Evolutionary conservation across 2,329 filamentous ascomycete genomes (phyloP).

Genomic region (Scortechinia acanthostroma): DNA sequence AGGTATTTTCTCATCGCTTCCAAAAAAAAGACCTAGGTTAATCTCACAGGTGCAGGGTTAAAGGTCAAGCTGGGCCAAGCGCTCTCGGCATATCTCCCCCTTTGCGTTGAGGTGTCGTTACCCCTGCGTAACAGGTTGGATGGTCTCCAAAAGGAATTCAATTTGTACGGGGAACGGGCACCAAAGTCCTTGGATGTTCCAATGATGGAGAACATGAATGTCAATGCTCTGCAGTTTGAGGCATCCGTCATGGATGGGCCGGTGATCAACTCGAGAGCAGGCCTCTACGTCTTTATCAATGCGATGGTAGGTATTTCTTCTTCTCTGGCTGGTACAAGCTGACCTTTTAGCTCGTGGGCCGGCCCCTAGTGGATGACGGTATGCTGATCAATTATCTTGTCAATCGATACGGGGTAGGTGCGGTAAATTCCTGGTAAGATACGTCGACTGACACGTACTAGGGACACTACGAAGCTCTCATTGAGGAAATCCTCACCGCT

Average conservation of each 20-base stretch:
- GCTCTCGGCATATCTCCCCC: slow-evolving; percentile 24
- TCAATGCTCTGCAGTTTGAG: slow-evolving; percentile 24
- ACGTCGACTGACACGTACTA: slow-evolving; percentile 18
- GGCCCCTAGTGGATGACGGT: slow-evolving; percentile 60
- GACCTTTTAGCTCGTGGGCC: slow-evolving; percentile 42
- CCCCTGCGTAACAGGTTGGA: slow-evolving; percentile 26
- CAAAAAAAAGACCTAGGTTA: not conserved
- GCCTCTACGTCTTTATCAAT: slow-evolving; percentile 59
- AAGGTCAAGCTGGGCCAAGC: slow-evolving; percentile 25
- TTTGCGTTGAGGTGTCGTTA: slow-evolving; percentile 26
- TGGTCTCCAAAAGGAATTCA: slow-evolving; percentile 27
- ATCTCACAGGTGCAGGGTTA: slow-evolving; percentile 12
- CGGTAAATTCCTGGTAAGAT: not conserved
- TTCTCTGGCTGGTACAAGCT: slow-evolving; percentile 4
- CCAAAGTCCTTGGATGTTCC: slow-evolving; percentile 30
- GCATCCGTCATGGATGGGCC: slow-evolving; percentile 43
- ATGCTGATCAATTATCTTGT: slow-evolving; percentile 56
- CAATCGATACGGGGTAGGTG: slow-evolving; percentile 51
- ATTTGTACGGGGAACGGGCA: slow-evolving; percentile 26
- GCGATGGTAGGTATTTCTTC: slow-evolving; percentile 36
- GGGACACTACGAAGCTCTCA: slow-evolving; percentile 51
- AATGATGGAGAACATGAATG: slow-evolving; percentile 28
- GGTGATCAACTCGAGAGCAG: slow-evolving; percentile 49
- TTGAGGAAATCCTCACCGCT: slow-evolving; percentile 57
- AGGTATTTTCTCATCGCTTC: slow-evolving; percentile 12